phyloP scores from a whole-genome alignment of 1,139 yeast genomes.

The Yamadazyma trypodendri region DNA sequence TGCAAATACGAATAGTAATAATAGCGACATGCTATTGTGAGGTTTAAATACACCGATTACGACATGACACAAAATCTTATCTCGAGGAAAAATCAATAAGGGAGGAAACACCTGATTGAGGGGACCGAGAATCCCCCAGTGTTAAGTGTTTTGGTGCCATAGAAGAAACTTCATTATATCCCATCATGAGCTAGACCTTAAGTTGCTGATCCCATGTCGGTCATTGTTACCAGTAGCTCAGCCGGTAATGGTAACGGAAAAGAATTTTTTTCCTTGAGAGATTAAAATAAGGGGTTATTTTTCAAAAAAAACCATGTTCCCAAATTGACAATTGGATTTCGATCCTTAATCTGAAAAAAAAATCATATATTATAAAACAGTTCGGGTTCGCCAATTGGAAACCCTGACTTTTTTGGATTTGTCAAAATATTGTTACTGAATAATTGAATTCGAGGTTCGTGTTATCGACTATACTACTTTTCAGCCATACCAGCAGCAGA shows the following conservation, averaged over 20 bases:
- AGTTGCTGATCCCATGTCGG: too few relatives aligned
- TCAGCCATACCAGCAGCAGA: background rate
- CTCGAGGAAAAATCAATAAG: slow-evolving; percentile 9
- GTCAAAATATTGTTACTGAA: too few relatives aligned
- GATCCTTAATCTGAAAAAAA: background rate
- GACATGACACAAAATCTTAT: slow-evolving; percentile 14
- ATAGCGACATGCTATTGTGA: slow-evolving; percentile 2
- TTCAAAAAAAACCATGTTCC: background rate
- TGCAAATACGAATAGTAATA: slow-evolving; percentile 3
- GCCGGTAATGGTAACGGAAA: background rate
- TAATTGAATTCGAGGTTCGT: too few relatives aligned
- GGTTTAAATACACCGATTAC: too few relatives aligned
- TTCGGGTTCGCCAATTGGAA: background rate
- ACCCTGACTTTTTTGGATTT: background rate
- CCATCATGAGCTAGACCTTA: too few relatives aligned
- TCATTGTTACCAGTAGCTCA: too few relatives aligned
- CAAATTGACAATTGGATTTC: slow-evolving; percentile 1
- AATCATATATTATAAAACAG: background rate
- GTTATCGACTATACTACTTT: too few relatives aligned
- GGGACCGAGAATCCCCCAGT: too few relatives aligned
- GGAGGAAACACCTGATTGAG: too few relatives aligned
- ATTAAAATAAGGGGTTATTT: slow-evolving; percentile 1
- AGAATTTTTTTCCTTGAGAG: background rate
- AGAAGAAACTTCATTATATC: too few relatives aligned
- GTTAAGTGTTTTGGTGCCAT: too few relatives aligned